Percentiles rank a stretch among this genome's conserved stretches.
Evolutionary conservation across 345 rosid species (phyloP).

Genomic region (Ailanthus altissimus): DNA sequence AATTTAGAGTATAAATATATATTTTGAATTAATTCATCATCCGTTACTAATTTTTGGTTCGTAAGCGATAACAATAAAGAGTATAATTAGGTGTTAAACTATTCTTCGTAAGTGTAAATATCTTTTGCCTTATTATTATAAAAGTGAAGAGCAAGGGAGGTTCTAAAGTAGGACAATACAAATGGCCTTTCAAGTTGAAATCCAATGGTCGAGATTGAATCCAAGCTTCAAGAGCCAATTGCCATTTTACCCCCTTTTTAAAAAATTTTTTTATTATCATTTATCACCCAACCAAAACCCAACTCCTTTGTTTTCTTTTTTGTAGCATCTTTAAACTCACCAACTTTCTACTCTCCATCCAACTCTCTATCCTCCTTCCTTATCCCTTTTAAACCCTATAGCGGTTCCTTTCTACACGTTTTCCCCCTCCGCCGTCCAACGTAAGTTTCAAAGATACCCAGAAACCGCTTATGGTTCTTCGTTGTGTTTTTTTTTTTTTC

Average conservation of each 20-base stretch:
- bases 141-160: neutral
- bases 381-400: conserved; percentile 31
- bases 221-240: conserved; percentile 36
- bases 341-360: neutral
- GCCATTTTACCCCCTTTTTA: conserved; percentile 26
- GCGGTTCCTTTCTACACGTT: no score
- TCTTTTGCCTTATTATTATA: neutral
- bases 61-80: no score
- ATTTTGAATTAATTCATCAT: no score
- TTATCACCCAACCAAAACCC: conserved; percentile 23
- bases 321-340: neutral
- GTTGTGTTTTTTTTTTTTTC: neutral
- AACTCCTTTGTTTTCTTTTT: neutral
- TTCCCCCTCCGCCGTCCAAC: neutral
- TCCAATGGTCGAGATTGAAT: conserved; percentile 43
- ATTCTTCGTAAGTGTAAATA: no score
- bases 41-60: no score
- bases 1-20: no score
- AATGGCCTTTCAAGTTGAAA: conserved; percentile 1
- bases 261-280: conserved; percentile 12
- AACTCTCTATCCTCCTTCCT: conserved; percentile 9
- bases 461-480: no score
- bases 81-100: no score
- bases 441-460: neutral
- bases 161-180: conserved; percentile 20